These are phyloP conservation scores for Grigorovia jiainica DNA, from an alignment of 805 yeast species.

Conservation along the genomic window DNA sequence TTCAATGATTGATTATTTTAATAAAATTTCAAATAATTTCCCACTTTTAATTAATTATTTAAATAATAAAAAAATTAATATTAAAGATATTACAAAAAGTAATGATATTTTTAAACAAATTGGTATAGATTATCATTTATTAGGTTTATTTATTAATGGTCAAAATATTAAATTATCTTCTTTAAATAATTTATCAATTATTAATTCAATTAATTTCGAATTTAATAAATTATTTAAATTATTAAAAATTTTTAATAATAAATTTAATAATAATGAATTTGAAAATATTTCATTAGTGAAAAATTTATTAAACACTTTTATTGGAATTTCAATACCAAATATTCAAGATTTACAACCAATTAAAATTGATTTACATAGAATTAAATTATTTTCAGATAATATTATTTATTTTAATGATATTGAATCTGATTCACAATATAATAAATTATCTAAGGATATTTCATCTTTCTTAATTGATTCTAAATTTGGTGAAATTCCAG, in stretches of 20 bases:
- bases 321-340: constrained; percentile 16
- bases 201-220: constrained; percentile 17
- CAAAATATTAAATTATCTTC: constrained; percentile 20
- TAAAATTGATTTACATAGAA: constrained; percentile 26
- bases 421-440: constrained; percentile 50
- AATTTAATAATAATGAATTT: not conserved
- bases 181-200: constrained; percentile 15
- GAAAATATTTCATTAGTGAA: constrained; percentile 7
- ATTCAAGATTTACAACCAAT: constrained; percentile 23
- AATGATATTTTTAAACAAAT: constrained; percentile 7
- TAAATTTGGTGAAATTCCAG: constrained; percentile 57
- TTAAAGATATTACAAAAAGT: constrained; percentile 9
- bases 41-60: constrained; percentile 25
- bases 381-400: constrained; percentile 26
- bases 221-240: constrained; percentile 9
- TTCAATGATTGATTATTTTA: constrained; percentile 27
- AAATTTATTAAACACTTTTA: constrained; percentile 14
- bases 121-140: constrained; percentile 26
- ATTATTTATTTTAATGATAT: constrained; percentile 73
- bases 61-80: constrained; percentile 4
- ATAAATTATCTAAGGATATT: constrained; percentile 34
- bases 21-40: constrained; percentile 33
- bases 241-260: constrained; percentile 3
- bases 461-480: constrained; percentile 37
- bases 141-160: constrained; percentile 28